Evolutionary conservation across 805 yeast genomes (phyloP).

Genomic region (Lipomyces yamanashiensis): DNA sequence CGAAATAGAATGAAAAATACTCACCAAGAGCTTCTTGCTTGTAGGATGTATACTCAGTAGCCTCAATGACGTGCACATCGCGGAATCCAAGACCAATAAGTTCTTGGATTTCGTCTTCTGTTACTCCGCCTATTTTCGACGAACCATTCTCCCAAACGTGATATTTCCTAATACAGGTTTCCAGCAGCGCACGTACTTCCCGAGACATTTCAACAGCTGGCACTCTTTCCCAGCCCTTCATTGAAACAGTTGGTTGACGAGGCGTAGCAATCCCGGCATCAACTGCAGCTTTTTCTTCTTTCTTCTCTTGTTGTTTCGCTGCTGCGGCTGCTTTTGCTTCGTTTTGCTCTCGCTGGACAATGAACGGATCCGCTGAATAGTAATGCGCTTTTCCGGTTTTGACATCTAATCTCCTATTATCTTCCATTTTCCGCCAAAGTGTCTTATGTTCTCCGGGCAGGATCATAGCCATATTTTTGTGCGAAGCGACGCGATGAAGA

Average conservation of each 20-base stretch:
- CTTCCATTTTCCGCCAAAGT: slow-evolving; percentile 76
- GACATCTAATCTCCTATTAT: slow-evolving; percentile 56
- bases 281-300: slow-evolving; percentile 18
- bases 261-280: slow-evolving; percentile 20
- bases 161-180: slow-evolving; percentile 54
- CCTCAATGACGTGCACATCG: slow-evolving; percentile 68
- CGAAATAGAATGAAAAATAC: background rate
- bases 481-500: slow-evolving; percentile 73
- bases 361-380: slow-evolving; percentile 79
- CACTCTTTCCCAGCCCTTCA: slow-evolving; percentile 72
- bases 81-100: slow-evolving; percentile 68
- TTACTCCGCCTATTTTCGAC: background rate
- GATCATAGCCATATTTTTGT: slow-evolving; percentile 84
- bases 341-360: slow-evolving; percentile 62
- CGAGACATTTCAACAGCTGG: slow-evolving; percentile 70
- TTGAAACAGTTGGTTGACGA: slow-evolving; percentile 17
- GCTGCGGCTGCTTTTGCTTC: slow-evolving; percentile 51
- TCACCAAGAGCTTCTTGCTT: slow-evolving; percentile 55
- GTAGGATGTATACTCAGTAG: slow-evolving; percentile 58
- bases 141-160: slow-evolving; percentile 40
- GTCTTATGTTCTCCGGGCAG: slow-evolving; percentile 81
- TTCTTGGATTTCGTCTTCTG: slow-evolving; percentile 38
- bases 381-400: slow-evolving; percentile 55
- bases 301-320: slow-evolving; percentile 17
- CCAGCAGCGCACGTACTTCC: slow-evolving; percentile 65